phyloP scores from a whole-genome alignment of 345 rosid genomes.

The Linum trigynum region DNA sequence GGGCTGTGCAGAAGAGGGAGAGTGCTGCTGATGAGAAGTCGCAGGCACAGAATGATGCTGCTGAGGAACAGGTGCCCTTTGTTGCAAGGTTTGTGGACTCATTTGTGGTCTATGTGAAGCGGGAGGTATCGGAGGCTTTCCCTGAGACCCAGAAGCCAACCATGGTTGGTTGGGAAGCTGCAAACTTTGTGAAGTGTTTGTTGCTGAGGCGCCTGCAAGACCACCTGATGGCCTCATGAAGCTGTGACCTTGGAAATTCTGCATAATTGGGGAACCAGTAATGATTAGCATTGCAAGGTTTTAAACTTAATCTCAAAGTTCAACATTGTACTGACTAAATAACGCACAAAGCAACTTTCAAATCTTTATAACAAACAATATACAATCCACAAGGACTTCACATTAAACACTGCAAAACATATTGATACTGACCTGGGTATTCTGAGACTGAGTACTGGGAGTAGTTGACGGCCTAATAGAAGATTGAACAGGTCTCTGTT shows the following conservation, averaged over 20 bases:
- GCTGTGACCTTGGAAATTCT: slow-evolving; percentile 74
- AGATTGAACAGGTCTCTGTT: slow-evolving; percentile 65
- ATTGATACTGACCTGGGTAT: slow-evolving; percentile 47
- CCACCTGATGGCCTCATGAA: slow-evolving; percentile 48
- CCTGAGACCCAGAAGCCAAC: slow-evolving; percentile 68
- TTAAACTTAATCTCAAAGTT: not conserved
- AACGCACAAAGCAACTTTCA: not conserved
- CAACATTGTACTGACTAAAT: too few relatives aligned
- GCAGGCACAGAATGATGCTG: slow-evolving; percentile 41
- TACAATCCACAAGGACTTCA: not conserved
- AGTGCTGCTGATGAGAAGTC: slow-evolving; percentile 40
- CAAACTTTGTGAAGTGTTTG: slow-evolving; percentile 44
- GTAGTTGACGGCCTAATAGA: slow-evolving; percentile 44
- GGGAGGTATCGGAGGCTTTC: slow-evolving; percentile 77
- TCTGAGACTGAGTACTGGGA: slow-evolving; percentile 41
- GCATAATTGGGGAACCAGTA: slow-evolving; percentile 10
- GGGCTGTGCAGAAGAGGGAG: slow-evolving; percentile 36
- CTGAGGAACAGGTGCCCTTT: slow-evolving; percentile 58
- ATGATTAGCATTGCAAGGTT: not conserved
- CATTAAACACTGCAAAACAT: not conserved
- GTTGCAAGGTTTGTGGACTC: slow-evolving; percentile 61
- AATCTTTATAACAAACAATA: not conserved
- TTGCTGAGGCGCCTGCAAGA: slow-evolving; percentile 44
- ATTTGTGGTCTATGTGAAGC: slow-evolving; percentile 59
- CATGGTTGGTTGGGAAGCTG: slow-evolving; percentile 69